Evolutionary conservation across 2,329 filamentous ascomycete genomes (phyloP).

Genomic region (Berkeleyomyces rouxiae): DNA sequence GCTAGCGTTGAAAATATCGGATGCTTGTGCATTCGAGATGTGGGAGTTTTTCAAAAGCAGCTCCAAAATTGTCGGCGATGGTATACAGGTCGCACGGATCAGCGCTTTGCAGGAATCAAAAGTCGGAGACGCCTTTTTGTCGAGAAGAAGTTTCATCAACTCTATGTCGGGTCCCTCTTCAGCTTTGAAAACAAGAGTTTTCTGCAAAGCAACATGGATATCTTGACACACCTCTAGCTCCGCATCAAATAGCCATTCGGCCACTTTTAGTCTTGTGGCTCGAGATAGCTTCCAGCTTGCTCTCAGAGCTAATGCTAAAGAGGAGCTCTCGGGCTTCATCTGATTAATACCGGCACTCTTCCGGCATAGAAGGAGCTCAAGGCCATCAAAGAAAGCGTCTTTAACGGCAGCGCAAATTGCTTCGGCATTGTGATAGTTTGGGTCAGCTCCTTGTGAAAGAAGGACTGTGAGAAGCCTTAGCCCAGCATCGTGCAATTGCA

Average conservation of each 20-base stretch:
- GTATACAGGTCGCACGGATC: neutral
- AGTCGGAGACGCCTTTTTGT: constrained; percentile 2
- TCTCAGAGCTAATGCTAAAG: constrained; percentile 34
- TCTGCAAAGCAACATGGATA: constrained; percentile 32
- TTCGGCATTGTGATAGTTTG: constrained; percentile 38
- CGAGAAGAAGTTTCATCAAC: constrained; percentile 7
- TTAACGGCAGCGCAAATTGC: constrained; percentile 37
- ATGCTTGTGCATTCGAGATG: constrained; percentile 1
- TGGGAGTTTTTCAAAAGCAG: neutral
- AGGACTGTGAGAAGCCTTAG: constrained; percentile 33
- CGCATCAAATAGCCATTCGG: constrained; percentile 34
- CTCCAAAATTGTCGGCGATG: neutral
- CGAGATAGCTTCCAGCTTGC: constrained; percentile 34
- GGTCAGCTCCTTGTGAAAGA: constrained; percentile 35
- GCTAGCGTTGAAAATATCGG: neutral
- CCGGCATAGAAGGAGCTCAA: constrained; percentile 36
- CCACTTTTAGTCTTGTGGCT: constrained; percentile 31
- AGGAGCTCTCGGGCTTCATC: constrained; percentile 30
- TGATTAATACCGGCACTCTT: constrained; percentile 26
- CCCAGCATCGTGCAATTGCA: constrained; percentile 33
- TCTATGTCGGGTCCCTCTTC: constrained; percentile 4
- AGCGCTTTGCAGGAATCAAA: constrained; percentile 4
- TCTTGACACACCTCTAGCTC: constrained; percentile 32
- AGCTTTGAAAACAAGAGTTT: constrained; percentile 31
- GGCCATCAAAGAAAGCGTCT: constrained; percentile 32